Base-by-base conservation (phyloP, 129 eudicot genomes). In the Chrysanthemum makinoi region DNA sequence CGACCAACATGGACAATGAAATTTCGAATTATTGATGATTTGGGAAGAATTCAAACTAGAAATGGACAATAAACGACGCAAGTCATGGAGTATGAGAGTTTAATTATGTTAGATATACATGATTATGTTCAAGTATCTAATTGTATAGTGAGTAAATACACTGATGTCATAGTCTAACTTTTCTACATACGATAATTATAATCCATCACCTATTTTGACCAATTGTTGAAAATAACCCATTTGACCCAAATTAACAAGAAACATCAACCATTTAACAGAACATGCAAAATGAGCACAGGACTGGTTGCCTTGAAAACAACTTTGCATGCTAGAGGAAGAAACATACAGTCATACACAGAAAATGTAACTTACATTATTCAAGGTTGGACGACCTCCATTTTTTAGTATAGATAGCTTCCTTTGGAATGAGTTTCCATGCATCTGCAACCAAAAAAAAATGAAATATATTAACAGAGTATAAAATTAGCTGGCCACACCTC, bases 401-500 rank as follows among this genome's bases (percentile, higher is more conserved):
- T 86, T 87, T 1, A 95, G 70, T 67, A 87, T 72, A 15, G 99
- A 81, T 50, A 95, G 84, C 68, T 84, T 95, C 80, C 97, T 80
- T 79, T 90, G 86, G 73, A 90, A 95, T 7, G 99, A 95, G 89
- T 86, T 88, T 46, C 99, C 99, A 79, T 86, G 97, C 85, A 90
- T 82, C 99, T 95, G 87, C 67, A 81, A 50, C 68, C 72, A 65
- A 47, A 51, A 24, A 60, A 17, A 80, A 14, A 64, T n/a, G 6
- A 77, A 49, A 63, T 6, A 15, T 35, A 56, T 15, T 56, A 49
- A 39, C 44, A 9, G 5, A 39, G 46, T 61, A 46, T 70, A 54
- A 26, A 35, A 17, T 61, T 51, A 77, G 54, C 30, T 9, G 17
- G 28, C 44, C 35, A 28, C 15, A 68, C 62, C 68, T 76, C 22